These are phyloP conservation scores for Caloboletus firmus DNA, from an alignment of 1,284 basidiomycete genomes.

Conservation along the genomic window DNA sequence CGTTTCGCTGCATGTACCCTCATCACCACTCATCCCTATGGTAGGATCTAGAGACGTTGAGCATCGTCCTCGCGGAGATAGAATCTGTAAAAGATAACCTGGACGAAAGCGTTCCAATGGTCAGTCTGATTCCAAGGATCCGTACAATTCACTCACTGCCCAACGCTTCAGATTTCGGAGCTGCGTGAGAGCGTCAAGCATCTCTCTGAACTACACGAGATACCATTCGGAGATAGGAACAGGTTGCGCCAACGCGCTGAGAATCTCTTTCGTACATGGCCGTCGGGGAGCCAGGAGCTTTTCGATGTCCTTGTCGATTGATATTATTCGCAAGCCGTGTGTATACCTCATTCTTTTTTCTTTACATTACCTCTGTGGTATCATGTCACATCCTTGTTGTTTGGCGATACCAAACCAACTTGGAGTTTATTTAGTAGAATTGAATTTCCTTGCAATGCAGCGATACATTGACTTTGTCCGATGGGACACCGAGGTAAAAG, in stretches of 20 bases:
- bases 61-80: constrained; percentile 31
- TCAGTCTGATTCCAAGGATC: constrained; percentile 13
- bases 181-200: constrained; percentile 21
- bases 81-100: constrained; percentile 26
- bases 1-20: neutral
- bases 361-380: neutral
- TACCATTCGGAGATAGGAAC: constrained; percentile 34
- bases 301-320: neutral
- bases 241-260: constrained; percentile 27
- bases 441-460: neutral
- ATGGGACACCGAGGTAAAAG: neutral
- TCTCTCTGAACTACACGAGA: constrained; percentile 29
- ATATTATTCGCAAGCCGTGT: neutral
- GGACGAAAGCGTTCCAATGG: constrained; percentile 6
- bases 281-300: neutral
- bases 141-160: neutral
- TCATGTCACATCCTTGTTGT: neutral
- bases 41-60: constrained; percentile 26
- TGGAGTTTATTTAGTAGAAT: neutral
- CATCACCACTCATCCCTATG: neutral
- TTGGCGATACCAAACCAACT: neutral
- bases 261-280: constrained; percentile 17
- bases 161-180: constrained; percentile 15
- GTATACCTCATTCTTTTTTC: constrained; percentile 10
- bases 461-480: constrained; percentile 3